Conservation (phyloP, 225 moss, liverwort and hornwort species). For the Antitrichia curtipendula region DNA sequence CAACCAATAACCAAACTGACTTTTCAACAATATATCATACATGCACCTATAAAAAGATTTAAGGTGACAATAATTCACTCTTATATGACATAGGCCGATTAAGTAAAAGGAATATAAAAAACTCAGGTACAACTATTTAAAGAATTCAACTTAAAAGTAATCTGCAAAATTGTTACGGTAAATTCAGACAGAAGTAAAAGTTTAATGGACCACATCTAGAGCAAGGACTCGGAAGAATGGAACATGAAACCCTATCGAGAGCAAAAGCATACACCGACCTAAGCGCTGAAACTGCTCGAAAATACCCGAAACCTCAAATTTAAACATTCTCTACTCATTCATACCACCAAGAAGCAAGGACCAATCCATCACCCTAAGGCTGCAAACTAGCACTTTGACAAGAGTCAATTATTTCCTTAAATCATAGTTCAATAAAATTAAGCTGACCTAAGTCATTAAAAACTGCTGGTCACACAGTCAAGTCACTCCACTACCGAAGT, state of each 20-base stretch:
- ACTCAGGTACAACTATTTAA: background rate
- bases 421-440: background rate
- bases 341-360: background rate
- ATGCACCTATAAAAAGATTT: background rate
- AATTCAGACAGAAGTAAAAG: background rate
- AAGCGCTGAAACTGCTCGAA: background rate
- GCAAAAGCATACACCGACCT: background rate
- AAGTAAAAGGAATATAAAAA: background rate
- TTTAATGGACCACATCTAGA: background rate
- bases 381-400: background rate
- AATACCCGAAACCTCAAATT: background rate
- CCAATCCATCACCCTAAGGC: background rate
- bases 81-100: background rate
- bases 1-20: too few species aligned
- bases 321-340: background rate
- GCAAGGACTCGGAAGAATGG: background rate
- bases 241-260: background rate
- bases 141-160: background rate
- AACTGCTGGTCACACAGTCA: background rate
- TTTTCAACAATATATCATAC: background rate
- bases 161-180: background rate
- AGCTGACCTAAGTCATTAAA: background rate
- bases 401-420: too few species aligned
- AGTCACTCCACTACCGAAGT: background rate
- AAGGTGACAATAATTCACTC: background rate